A percentile compares a stretch with the other conserved stretches of the same genome.
phyloP scores from a whole-genome alignment of 495 filamentous ascomycete genomes.

The Xylaria nigripes region DNA sequence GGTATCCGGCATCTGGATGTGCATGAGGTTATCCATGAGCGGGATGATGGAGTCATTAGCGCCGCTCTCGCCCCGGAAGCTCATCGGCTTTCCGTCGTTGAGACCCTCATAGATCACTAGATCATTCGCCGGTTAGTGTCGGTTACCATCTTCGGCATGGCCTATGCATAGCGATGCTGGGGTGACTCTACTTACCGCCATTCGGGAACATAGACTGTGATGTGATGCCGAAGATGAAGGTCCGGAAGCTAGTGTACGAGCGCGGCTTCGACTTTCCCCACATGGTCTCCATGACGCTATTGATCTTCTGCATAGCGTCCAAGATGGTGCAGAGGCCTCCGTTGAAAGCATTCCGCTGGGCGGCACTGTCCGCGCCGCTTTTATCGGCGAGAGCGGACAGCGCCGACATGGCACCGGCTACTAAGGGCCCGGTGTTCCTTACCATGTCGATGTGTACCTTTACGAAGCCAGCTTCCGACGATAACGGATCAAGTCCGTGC shows the following conservation, averaged over 20 bases:
- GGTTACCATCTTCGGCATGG: background rate
- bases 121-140: background rate
- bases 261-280: constrained; percentile 73
- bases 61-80: constrained; percentile 79
- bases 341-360: constrained; percentile 50
- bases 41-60: constrained; percentile 87
- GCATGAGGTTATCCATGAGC: constrained; percentile 72
- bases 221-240: constrained; percentile 91
- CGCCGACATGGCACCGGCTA: constrained; percentile 57
- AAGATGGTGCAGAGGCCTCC: constrained; percentile 54
- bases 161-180: background rate
- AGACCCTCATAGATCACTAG: constrained; percentile 74
- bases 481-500: constrained; percentile 70
- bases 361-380: background rate
- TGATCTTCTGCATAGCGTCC: constrained; percentile 57
- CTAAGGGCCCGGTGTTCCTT: constrained; percentile 60
- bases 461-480: constrained; percentile 89
- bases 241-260: constrained; percentile 75
- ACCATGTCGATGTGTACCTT: constrained; percentile 77
- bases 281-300: constrained; percentile 78
- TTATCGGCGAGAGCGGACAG: constrained; percentile 49
- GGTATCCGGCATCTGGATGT: constrained; percentile 72
- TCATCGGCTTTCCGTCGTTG: constrained; percentile 54
- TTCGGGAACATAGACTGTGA: constrained; percentile 85
- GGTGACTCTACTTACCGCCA: constrained; percentile 30